Conservation (phyloP, 2,329 filamentous ascomycete species). For the Calonectria hawksworthii region DNA sequence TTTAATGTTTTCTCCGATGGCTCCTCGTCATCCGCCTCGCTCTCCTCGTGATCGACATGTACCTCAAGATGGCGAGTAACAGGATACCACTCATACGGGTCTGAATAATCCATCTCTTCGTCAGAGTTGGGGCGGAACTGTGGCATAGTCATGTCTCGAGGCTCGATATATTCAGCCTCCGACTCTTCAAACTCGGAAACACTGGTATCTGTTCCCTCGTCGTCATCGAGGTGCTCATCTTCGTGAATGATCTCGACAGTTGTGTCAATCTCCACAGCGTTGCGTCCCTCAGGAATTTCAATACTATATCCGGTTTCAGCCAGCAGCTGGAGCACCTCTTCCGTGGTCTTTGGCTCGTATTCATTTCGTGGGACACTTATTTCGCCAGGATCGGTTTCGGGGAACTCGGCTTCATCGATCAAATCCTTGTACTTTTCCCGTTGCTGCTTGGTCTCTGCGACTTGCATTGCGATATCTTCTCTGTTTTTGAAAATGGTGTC, state of each 20-base stretch:
- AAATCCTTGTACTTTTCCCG: constrained; percentile 69
- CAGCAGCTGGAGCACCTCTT: constrained; percentile 54
- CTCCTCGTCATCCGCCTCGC: constrained; percentile 39
- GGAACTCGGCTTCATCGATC: constrained; percentile 57
- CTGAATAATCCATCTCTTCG: constrained; percentile 35
- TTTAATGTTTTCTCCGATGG: constrained; percentile 53
- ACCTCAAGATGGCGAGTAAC: constrained; percentile 28
- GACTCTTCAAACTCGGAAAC: constrained; percentile 36
- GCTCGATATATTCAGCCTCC: constrained; percentile 30
- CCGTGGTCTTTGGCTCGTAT: constrained; percentile 28
- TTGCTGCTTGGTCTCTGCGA: constrained; percentile 72
- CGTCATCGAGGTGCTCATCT: constrained; percentile 18
- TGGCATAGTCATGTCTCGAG: constrained; percentile 74
- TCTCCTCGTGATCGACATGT: constrained; percentile 24
- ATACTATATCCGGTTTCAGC: constrained; percentile 61
- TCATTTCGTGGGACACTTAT: constrained; percentile 19
- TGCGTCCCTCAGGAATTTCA: constrained; percentile 48
- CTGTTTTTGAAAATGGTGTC: constrained; percentile 86
- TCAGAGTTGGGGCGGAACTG: constrained; percentile 75
- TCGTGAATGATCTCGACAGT: constrained; percentile 43
- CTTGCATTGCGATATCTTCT: constrained; percentile 81
- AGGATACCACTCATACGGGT: constrained; percentile 39
- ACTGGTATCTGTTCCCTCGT: constrained; percentile 16
- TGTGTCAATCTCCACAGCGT: constrained; percentile 51
- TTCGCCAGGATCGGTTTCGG: constrained; percentile 48